A percentile compares a stretch with the other conserved stretches of the same genome.
Evolutionary conservation across 202 grass and related monocot species (phyloP).

Genomic region (Schoenoplectus tabernaemontani): DNA sequence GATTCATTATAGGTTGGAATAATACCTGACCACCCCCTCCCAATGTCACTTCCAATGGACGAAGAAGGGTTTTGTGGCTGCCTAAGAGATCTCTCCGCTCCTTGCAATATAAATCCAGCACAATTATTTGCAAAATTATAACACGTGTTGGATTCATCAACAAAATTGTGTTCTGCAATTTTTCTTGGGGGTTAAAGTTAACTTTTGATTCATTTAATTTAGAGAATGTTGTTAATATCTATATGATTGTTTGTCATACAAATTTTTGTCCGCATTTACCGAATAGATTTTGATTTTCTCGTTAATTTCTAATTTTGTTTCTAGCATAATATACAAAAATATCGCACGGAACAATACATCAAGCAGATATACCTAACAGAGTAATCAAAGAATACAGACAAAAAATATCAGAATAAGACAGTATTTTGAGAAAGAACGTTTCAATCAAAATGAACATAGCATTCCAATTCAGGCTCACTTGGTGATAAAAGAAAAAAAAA

Average conservation of each 20-base stretch:
- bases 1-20: constrained; percentile 59
- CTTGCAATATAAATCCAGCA: constrained; percentile 45
- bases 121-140: constrained; percentile 50
- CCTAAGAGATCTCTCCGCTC: constrained; percentile 42
- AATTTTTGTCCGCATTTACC: background rate
- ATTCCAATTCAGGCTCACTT: background rate
- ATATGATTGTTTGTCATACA: background rate
- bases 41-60: constrained; percentile 53
- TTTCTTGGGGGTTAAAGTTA: background rate
- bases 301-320: background rate
- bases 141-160: background rate
- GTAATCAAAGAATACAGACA: too few relatives aligned
- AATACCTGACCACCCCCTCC: constrained; percentile 56
- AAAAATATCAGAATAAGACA: background rate
- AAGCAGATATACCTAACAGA: too few relatives aligned
- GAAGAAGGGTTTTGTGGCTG: constrained; percentile 78
- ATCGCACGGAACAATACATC: background rate
- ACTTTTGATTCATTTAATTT: background rate
- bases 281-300: background rate
- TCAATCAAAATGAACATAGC: background rate
- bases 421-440: background rate
- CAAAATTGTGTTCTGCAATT: background rate
- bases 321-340: background rate
- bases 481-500: background rate
- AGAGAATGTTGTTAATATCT: background rate